A percentile compares a stretch with the other conserved stretches of the same genome.
Conservation (phyloP, 2,329 filamentous ascomycete genomes). For the Penicillium janthinellum region DNA sequence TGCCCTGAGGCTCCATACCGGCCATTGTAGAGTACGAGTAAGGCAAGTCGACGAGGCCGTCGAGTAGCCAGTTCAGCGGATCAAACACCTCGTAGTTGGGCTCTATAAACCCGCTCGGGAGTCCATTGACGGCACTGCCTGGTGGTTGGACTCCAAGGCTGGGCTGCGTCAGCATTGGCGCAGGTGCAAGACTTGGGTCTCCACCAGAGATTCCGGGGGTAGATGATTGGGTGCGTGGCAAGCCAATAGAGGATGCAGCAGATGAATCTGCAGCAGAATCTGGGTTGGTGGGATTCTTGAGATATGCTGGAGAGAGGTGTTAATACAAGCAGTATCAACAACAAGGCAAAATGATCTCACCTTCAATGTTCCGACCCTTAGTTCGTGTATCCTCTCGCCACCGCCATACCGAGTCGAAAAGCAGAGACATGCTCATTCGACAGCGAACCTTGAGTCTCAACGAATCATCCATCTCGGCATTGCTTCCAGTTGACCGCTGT, state of each 20-base stretch:
- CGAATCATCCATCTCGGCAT: conserved; percentile 43
- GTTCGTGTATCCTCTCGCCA: conserved; percentile 69
- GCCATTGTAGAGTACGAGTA: conserved; percentile 64
- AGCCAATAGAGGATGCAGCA: conserved; percentile 61
- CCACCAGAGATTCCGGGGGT: conserved; percentile 40
- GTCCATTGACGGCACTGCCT: conserved; percentile 25
- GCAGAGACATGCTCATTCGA: conserved; percentile 67
- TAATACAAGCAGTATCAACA: conserved; percentile 17
- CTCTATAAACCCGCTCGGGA: conserved; percentile 60
- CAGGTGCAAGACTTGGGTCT: conserved; percentile 50
- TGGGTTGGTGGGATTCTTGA: conserved; percentile 84
- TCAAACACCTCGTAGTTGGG: conserved; percentile 86
- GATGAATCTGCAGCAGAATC: conserved; percentile 76
- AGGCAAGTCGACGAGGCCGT: conserved; percentile 79
- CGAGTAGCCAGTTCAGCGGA: conserved; percentile 89
- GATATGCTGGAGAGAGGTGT: conserved; percentile 54
- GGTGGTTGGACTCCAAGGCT: conserved; percentile 34
- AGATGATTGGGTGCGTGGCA: conserved; percentile 39
- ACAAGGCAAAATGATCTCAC: conserved; percentile 43
- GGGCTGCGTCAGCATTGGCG: conserved; percentile 36
- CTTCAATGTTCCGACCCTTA: conserved; percentile 70
- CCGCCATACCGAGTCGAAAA: conserved; percentile 69
- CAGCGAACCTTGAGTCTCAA: conserved; percentile 66
- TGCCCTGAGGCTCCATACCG: conserved; percentile 48
- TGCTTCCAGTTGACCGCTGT: conserved; percentile 30